Evolutionary conservation across 352 stramenopile genomes (phyloP).

Genomic region (Globisporangium middletonii): DNA sequence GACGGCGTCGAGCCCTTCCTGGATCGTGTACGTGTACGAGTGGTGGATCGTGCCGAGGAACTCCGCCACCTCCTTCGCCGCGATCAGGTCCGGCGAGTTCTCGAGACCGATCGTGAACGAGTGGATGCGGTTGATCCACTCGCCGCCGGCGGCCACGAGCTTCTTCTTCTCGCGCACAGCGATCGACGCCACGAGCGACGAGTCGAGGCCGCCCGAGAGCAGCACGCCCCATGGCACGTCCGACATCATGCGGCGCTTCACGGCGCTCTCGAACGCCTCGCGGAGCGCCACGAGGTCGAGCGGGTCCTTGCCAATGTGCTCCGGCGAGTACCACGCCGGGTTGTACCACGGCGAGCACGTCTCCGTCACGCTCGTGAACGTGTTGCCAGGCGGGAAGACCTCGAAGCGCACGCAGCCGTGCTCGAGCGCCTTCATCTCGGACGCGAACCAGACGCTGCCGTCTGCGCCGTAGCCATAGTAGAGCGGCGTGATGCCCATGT

Average conservation of each 20-base stretch:
- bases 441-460: constrained; percentile 95
- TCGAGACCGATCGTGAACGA: constrained; percentile 98
- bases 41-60: constrained; percentile 98
- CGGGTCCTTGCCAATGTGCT: constrained; percentile 51
- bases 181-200: constrained; percentile 96
- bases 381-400: constrained; percentile 89
- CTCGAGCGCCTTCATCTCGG: constrained; percentile 97
- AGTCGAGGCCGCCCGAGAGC: constrained; percentile 97
- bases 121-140: constrained; percentile 93
- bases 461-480: constrained; percentile 98
- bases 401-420: constrained; percentile 82
- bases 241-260: constrained; percentile 97
- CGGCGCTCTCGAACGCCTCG: constrained; percentile 90
- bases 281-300: constrained; percentile 79
- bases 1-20: constrained; percentile 97
- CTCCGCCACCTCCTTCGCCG: constrained; percentile 94
- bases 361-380: constrained; percentile 83
- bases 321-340: constrained; percentile 88
- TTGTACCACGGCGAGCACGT: constrained; percentile 95
- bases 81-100: constrained; percentile 94
- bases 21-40: constrained; percentile 98
- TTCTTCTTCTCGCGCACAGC: constrained; percentile 91
- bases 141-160: constrained; percentile 61
- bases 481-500: constrained; percentile 98
- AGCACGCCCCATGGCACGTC: constrained; percentile 98